Base-by-base conservation (phyloP, 2,329 filamentous ascomycete genomes). In the Microcyclospora pomicola region DNA sequence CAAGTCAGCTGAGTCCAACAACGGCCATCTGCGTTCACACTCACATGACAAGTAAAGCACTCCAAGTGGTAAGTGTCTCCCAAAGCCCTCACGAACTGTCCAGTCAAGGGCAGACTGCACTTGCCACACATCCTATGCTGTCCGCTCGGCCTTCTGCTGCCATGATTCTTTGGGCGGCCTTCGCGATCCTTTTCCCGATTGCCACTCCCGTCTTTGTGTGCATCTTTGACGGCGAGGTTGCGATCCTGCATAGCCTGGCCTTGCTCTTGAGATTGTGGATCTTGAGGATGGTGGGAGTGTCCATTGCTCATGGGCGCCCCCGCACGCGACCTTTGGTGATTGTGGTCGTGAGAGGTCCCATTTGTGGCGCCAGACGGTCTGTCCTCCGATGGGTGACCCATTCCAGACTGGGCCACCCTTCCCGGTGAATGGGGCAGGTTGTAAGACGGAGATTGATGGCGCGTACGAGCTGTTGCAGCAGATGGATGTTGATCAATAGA, bases 61-160 rank as follows among this genome's bases (percentile, higher is more conserved):
- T 98, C 88, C 48, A 98, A 66, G 66, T 98, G 91, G 60, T 85
- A 98, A 37, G 88, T 96, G 41, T 86, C 87, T 38, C 87, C 85
- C 39, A 98, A 65, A 33, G 91, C 91, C 52, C 91, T 77, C 47
- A 98, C 91, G 59, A 96, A 98, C 62, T 98, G 91, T 32, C 91
- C 91, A 1, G 85, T 92, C 59, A 98, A 68, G 38, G 80, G 71
- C 59, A 88, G 82, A 46, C 78, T 77, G 57, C 91, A 98, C 62
- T 94, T 95, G 54, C 85, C 87, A 63, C 83, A 70, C 32, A 61
- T 59, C 43, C 66, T 60, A 29, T 57, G 49, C 52, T 59, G 50
- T 34, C 55, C 47, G 45, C 56, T 57, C 2, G 52, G 52, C 31
- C 49, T 42, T 38, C 51, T 38, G 37, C 46, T 38, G 35, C 44